A percentile compares a stretch with the other conserved stretches of the same genome.
phyloP scores from a whole-genome alignment of 441 rosid genomes.

The Erodium chrysanthum region DNA sequence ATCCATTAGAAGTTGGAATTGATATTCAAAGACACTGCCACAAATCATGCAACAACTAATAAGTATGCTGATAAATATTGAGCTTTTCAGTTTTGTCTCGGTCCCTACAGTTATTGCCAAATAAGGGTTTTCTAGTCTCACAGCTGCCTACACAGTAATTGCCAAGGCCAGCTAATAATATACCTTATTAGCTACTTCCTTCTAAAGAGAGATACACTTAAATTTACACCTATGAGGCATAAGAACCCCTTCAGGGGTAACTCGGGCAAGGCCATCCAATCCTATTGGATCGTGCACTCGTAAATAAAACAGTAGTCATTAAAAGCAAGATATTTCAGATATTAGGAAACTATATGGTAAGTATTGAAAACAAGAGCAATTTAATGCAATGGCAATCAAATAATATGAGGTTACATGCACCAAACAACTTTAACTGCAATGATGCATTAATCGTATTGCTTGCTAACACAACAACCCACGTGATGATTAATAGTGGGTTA shows the following conservation, averaged over 20 bases:
- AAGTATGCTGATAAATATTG: neutral
- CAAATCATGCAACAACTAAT: neutral
- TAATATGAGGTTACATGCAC: neutral
- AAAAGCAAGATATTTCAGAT: no score
- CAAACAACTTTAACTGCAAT: conserved; percentile 9
- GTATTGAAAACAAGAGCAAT: neutral
- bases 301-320: neutral
- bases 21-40: conserved; percentile 6
- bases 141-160: no score
- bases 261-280: neutral
- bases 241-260: neutral
- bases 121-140: neutral
- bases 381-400: neutral
- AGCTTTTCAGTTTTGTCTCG: neutral
- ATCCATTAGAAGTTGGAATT: conserved; percentile 1
- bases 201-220: no score
- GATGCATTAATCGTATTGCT: neutral
- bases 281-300: neutral
- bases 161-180: no score
- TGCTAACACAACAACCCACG: conserved; percentile 4
- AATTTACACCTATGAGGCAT: neutral
- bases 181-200: no score
- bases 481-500: conserved; percentile 19
- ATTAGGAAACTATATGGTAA: neutral
- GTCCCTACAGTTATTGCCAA: neutral